phyloP scores from a whole-genome alignment of 2,329 filamentous ascomycete species.

The Aaosphaeria arxii region DNA sequence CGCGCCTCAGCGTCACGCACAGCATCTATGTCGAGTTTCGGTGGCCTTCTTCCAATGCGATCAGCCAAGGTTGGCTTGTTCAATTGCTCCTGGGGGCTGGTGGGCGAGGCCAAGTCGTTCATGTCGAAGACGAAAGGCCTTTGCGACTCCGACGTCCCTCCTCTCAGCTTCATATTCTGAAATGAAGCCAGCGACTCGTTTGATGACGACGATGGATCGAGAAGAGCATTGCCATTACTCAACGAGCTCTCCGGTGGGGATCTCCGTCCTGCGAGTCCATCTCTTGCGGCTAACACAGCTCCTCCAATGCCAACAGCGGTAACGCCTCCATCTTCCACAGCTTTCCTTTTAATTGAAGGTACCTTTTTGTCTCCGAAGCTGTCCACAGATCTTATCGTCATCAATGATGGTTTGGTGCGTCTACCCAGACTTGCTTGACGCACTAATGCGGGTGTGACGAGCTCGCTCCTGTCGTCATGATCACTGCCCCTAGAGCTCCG shows the following conservation, averaged over 20 bases:
- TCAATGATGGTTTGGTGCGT: constrained; percentile 46
- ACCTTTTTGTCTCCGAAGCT: constrained; percentile 21
- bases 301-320: constrained; percentile 21
- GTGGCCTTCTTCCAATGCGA: constrained; percentile 54
- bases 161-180: constrained; percentile 14
- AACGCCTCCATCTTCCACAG: constrained; percentile 3
- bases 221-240: constrained; percentile 30
- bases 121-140: constrained; percentile 27
- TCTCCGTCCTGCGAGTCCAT: constrained; percentile 12
- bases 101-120: constrained; percentile 25
- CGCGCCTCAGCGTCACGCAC: constrained; percentile 78
- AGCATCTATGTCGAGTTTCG: constrained; percentile 76
- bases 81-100: constrained; percentile 28
- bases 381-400: constrained; percentile 46
- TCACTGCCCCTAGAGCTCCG: constrained; percentile 16
- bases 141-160: constrained; percentile 11
- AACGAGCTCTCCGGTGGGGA: constrained; percentile 21
- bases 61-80: constrained; percentile 36
- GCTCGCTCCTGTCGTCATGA: constrained; percentile 33
- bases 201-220: constrained; percentile 32
- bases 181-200: constrained; percentile 33
- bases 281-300: constrained; percentile 22
- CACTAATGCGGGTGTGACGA: constrained; percentile 36
- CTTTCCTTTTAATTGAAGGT: not conserved
- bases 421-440: constrained; percentile 49